Percentiles rank a stretch among this genome's conserved stretches.
Conservation (phyloP, 1,139 yeast genomes). For the Yamadazyma aaseri region DNA sequence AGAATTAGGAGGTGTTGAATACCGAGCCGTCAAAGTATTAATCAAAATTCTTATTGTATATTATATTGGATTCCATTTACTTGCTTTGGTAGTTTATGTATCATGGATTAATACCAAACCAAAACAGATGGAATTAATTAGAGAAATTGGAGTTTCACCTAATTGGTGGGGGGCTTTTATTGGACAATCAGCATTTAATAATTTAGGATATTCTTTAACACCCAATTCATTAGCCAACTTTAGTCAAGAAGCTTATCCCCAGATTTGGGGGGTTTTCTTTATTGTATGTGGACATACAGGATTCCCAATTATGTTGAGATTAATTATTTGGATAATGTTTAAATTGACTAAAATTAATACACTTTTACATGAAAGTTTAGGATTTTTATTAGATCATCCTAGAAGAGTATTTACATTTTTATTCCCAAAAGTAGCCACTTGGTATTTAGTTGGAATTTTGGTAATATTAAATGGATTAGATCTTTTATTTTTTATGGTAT, state of each 20-base stretch:
- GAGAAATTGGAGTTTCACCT: conserved; percentile 60
- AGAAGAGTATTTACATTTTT: conserved; percentile 92
- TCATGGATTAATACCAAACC: conserved; percentile 61
- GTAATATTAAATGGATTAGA: conserved; percentile 74
- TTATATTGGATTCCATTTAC: conserved; percentile 71
- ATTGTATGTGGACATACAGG: conserved; percentile 92
- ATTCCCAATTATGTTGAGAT: conserved; percentile 77
- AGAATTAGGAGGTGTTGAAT: conserved; percentile 96
- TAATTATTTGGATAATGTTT: conserved; percentile 76
- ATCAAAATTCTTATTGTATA: conserved; percentile 64
- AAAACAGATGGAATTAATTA: conserved; percentile 42
- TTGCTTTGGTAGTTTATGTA: conserved; percentile 56
- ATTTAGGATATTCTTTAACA: conserved; percentile 78
- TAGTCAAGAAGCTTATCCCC: conserved; percentile 58
- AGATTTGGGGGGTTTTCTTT: conserved; percentile 63
- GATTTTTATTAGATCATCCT: conserved; percentile 90
- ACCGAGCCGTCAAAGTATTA: conserved; percentile 78
- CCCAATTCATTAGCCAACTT: conserved; percentile 76
- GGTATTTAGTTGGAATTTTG: conserved; percentile 85
- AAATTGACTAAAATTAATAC: conserved; percentile 67
- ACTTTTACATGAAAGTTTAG: conserved; percentile 69
- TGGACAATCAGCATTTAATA: conserved; percentile 74
- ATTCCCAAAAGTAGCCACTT: conserved; percentile 89
- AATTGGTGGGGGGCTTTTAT: conserved; percentile 95
- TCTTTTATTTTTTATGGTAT: conserved; percentile 70